Base-by-base conservation (phyloP, 2,329 filamentous ascomycete genomes). In the Exophiala phaeomuriformis region DNA sequence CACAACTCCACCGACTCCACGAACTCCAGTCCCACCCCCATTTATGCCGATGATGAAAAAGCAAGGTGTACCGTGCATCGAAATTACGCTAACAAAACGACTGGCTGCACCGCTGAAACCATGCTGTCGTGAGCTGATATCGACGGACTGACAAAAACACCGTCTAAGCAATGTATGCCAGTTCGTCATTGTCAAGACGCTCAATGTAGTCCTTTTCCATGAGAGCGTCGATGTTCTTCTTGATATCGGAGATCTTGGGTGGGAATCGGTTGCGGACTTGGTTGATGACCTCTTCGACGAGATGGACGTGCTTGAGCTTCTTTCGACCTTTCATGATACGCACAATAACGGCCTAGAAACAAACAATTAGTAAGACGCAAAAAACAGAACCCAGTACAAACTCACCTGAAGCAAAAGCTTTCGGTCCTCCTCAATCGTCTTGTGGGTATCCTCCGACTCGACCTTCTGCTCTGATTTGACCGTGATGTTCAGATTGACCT, bases 281-380 rank as follows among this genome's bases (percentile, higher is more conserved):
- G 66, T 85, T 86, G 69, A 98, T 97, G 28, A 90, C 94, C 73
- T 98, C 93, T 67, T 88, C 85, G 51, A 98, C 90, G 8, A 98
- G 84, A 67, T 93, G 86, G 57, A 85, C 84, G 73, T 98, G 91
- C 81, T 96, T 97, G 88, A 97, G 94, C 75, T 86, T 88, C 83
- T 98, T 97, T 57, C 93, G 86, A 2, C 91, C 94, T 77, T 98
- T 98, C 93, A 98, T 98, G 75, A 98, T 96, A 66, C 93, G 88
- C 53, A 98, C 93, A 70, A 98, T 97, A 28, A 91, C 90, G 58
- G 93, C 97, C 91, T 98, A 61, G 6, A 47, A 58, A 41, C 9
- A 45, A n/a, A 10, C n/a, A 32, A 46, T 63, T 56, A 63, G 58
- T 41, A 57, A 43, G 10, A 36, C 60, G 73, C 10, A n/a, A n/a